Percentiles rank a stretch among this genome's conserved stretches.
phyloP scores from a whole-genome alignment of 2,329 filamentous ascomycete species.

The Apiospora koreana region DNA sequence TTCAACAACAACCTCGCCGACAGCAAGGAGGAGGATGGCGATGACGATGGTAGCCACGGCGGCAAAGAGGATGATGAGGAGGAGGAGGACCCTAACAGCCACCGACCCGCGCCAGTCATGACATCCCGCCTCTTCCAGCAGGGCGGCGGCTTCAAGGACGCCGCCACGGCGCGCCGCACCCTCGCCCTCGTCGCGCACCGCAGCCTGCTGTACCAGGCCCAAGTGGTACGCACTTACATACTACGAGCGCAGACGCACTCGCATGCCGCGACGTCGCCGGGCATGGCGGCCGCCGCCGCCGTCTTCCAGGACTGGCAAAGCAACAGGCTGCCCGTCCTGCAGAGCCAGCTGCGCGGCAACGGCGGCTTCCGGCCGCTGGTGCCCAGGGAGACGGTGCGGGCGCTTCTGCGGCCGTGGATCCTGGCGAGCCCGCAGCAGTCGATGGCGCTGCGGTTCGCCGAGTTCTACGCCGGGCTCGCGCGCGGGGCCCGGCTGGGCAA shows the following conservation, averaged over 20 bases:
- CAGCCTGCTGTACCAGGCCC: conserved; percentile 2
- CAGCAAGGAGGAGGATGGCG: background rate
- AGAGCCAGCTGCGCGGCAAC: background rate
- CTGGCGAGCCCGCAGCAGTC: background rate
- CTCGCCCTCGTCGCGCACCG: background rate
- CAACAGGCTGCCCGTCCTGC: background rate
- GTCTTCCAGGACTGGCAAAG: background rate
- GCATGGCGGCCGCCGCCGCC: background rate
- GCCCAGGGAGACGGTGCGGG: background rate
- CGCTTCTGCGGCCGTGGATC: background rate
- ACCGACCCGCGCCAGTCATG: background rate
- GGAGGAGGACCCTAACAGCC: background rate
- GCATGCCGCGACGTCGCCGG: background rate
- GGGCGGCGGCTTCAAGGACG: conserved; percentile 4
- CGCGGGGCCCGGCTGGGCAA: conserved; percentile 8
- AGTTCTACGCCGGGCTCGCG: background rate
- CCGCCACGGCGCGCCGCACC: background rate
- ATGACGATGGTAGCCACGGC: background rate
- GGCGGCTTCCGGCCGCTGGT: background rate
- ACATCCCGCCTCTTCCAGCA: background rate
- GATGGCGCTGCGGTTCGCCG: background rate
- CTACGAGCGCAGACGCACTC: background rate
- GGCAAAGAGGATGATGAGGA: no score
- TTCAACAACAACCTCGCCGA: background rate
- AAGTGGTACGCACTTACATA: background rate